A percentile compares a stretch with the other conserved stretches of the same genome.
These are phyloP conservation scores for Colletotrichum paranaense DNA, from an alignment of 2,329 filamentous ascomycete species.

Conservation along the genomic window DNA sequence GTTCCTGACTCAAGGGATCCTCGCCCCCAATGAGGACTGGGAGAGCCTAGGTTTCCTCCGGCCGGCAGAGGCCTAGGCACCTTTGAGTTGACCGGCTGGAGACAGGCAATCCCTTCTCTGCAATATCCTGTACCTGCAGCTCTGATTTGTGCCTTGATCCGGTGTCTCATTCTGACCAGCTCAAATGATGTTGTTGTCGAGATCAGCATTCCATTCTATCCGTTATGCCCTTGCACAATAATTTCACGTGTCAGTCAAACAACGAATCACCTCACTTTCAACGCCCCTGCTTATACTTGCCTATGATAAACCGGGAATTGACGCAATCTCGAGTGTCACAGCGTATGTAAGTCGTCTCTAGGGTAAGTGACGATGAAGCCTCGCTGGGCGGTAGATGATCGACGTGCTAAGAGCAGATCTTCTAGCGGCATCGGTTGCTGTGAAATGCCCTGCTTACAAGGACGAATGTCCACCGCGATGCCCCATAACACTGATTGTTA, in stretches of 20 bases:
- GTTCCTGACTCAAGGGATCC: conserved; percentile 10
- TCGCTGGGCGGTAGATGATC: conserved; percentile 20
- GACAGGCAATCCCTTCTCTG: conserved; percentile 16
- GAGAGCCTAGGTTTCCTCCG: neutral
- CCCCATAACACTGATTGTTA: neutral
- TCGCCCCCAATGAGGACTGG: neutral
- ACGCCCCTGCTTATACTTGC: neutral
- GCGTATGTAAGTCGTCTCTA: neutral
- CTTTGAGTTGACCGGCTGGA: conserved; percentile 15
- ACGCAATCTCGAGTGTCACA: neutral
- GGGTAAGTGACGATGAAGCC: neutral
- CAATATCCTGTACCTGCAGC: conserved; percentile 22
- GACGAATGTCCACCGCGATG: neutral
- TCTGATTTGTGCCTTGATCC: conserved; percentile 21
- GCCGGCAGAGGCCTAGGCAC: neutral
- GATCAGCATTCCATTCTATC: conserved; percentile 15
- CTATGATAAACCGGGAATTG: neutral
- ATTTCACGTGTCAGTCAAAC: conserved; percentile 22
- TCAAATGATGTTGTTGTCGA: conserved; percentile 6
- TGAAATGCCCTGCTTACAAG: too few species aligned
- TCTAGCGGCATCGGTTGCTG: conserved; percentile 20
- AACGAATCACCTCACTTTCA: neutral
- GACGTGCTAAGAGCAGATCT: conserved; percentile 29
- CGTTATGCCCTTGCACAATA: neutral
- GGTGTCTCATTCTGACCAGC: neutral